Percentiles rank a stretch among this genome's conserved stretches.
phyloP scores from a whole-genome alignment of 78 protist species.

The Dictyostelium firmibasis region DNA sequence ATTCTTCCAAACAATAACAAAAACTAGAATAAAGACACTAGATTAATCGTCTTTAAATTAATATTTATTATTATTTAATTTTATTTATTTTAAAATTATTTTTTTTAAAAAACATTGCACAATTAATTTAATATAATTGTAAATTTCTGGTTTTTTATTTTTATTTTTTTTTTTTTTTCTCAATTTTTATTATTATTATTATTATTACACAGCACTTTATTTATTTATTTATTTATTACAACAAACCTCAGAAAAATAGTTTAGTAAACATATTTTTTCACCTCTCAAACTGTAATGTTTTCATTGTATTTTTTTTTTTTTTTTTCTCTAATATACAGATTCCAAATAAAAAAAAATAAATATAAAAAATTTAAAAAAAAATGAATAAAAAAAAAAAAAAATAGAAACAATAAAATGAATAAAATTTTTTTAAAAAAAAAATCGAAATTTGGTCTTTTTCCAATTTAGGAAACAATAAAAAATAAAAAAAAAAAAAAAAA shows the following conservation, averaged over 20 bases:
- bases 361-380: not conserved
- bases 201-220: not conserved
- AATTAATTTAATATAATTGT: not conserved
- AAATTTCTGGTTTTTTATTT: not conserved
- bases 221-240: no score
- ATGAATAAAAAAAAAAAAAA: no score
- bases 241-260: not conserved
- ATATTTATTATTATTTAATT: not conserved
- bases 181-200: no score
- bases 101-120: not conserved
- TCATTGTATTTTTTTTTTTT: not conserved
- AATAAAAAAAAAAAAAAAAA: not conserved
- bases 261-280: not conserved
- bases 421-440: not conserved
- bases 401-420: not conserved
- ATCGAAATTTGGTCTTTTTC: not conserved
- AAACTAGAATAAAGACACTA: not conserved
- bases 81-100: no score
- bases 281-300: not conserved
- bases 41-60: not conserved
- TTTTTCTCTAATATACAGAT: not conserved
- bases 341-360: not conserved
- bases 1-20: not conserved
- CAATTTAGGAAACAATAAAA: not conserved
- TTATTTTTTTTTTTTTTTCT: no score